phyloP scores from a whole-genome alignment of 345 rosid species.

The Hibiscus tridactylites region DNA sequence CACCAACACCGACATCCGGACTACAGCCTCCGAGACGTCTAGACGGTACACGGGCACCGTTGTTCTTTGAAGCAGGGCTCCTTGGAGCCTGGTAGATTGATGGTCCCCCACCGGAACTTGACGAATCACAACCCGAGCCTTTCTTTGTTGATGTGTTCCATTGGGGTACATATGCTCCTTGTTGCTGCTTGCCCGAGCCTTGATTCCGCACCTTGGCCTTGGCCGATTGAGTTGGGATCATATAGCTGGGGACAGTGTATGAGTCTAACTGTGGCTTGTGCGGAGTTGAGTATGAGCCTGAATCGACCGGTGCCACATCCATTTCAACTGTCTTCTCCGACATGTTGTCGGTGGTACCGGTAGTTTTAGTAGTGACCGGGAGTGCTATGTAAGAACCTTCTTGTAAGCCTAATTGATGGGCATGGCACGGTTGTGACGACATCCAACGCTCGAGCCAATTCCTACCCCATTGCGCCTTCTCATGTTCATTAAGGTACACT shows the following conservation, averaged over 20 bases:
- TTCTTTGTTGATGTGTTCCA: slow-evolving; percentile 74
- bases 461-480: slow-evolving; percentile 70
- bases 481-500: slow-evolving; percentile 28
- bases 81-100: slow-evolving; percentile 35
- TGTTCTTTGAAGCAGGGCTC: slow-evolving; percentile 52
- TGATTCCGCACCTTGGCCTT: slow-evolving; percentile 73
- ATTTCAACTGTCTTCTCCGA: slow-evolving; percentile 86
- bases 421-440: slow-evolving; percentile 65
- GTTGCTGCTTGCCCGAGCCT: slow-evolving; percentile 37
- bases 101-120: slow-evolving; percentile 54
- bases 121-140: slow-evolving; percentile 55
- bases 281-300: slow-evolving; percentile 25
- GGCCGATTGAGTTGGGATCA: slow-evolving; percentile 84
- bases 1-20: slow-evolving; percentile 30
- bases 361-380: slow-evolving; percentile 30
- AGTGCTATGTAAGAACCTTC: slow-evolving; percentile 48
- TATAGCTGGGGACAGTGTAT: slow-evolving; percentile 61
- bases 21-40: slow-evolving; percentile 24
- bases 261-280: too few species aligned
- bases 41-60: slow-evolving; percentile 18
- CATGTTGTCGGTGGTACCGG: slow-evolving; percentile 44
- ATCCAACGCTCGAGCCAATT: slow-evolving; percentile 96
- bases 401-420: slow-evolving; percentile 30
- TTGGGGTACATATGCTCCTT: slow-evolving; percentile 38
- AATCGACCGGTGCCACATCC: slow-evolving; percentile 43